Percentiles rank a stretch among this genome's conserved stretches.
Conservation (phyloP, 768 basidiomycete genomes). For the Podaxis rugospora region DNA sequence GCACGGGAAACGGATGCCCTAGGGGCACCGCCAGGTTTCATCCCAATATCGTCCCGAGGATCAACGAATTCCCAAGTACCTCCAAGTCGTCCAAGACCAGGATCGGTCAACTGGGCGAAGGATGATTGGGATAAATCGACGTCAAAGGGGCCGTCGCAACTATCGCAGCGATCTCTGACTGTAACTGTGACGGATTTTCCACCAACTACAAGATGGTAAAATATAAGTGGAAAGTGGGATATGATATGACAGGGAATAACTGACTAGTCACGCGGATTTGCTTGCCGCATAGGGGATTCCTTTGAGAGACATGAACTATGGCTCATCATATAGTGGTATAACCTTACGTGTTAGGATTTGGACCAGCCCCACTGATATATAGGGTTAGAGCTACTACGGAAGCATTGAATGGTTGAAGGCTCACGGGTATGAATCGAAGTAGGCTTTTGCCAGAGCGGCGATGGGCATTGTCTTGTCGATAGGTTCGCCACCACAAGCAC, state of each 20-base stretch:
- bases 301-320: background rate
- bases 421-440: constrained; percentile 3
- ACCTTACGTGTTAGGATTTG: background rate
- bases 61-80: background rate
- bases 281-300: constrained; percentile 5
- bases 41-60: background rate
- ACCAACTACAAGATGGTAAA: background rate
- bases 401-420: background rate
- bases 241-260: background rate
- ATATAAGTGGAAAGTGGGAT: background rate
- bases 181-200: background rate
- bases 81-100: background rate
- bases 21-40: background rate
- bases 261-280: background rate
- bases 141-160: background rate
- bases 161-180: background rate
- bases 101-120: background rate
- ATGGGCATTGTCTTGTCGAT: background rate
- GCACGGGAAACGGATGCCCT: background rate
- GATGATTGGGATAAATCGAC: background rate
- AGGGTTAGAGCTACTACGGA: background rate
- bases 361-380: background rate
- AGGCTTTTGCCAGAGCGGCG: background rate
- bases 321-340: background rate
- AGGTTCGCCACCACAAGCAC: background rate